phyloP scores from a whole-genome alignment of 306 rosid species.

The Crataegus laevigata region DNA sequence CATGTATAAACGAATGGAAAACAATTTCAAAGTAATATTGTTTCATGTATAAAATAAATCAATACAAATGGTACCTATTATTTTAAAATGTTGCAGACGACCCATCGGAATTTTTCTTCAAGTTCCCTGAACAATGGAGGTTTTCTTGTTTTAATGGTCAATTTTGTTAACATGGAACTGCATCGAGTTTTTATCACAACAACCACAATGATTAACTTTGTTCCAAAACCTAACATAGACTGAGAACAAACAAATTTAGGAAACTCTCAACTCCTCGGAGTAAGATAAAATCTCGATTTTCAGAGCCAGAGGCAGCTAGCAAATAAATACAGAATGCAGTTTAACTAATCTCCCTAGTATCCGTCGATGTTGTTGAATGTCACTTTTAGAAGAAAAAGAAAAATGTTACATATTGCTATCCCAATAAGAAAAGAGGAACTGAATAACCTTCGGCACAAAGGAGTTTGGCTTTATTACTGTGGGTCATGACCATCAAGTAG shows the following conservation, averaged over 20 bases:
- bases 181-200: neutral
- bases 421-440: constrained; percentile 7
- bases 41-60: no score
- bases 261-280: neutral
- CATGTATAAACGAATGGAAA: neutral
- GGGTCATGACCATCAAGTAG: constrained; percentile 38
- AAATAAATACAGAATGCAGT: neutral
- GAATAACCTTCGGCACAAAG: constrained; percentile 1
- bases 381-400: neutral
- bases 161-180: neutral
- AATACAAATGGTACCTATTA: neutral
- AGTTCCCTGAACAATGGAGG: neutral
- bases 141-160: neutral
- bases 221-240: neutral
- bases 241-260: neutral
- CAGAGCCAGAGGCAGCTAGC: neutral
- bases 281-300: neutral
- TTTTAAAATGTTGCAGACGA: neutral
- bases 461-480: constrained; percentile 12
- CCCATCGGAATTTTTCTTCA: neutral
- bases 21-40: neutral
- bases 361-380: neutral
- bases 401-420: neutral
- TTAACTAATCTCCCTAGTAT: neutral
- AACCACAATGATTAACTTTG: no score